These are phyloP conservation scores for Leptographium wingfieldii DNA, from an alignment of 2,329 filamentous ascomycete genomes.

Conservation along the genomic window DNA sequence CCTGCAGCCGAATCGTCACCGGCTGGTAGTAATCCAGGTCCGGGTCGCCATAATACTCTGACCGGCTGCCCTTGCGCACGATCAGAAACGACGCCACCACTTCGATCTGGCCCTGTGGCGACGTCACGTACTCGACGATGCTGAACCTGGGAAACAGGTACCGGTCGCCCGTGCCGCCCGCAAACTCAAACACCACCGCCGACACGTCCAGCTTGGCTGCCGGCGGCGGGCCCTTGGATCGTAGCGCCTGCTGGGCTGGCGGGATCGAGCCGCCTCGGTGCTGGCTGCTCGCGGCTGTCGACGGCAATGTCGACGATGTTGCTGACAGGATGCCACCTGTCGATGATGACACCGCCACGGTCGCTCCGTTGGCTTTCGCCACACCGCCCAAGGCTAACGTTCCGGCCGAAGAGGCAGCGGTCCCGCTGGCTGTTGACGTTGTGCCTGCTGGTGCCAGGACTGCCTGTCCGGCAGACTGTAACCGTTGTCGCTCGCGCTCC, in stretches of 20 bases:
- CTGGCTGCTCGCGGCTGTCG: conserved; percentile 15
- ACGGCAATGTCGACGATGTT: conserved; percentile 12
- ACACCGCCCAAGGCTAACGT: background rate
- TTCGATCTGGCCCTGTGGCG: conserved; percentile 36
- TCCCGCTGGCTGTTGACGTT: background rate
- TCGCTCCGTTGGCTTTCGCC: background rate
- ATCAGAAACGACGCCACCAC: conserved; percentile 67
- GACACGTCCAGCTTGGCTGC: conserved; percentile 46
- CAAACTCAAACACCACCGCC: conserved; percentile 58
- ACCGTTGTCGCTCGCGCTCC: conserved; percentile 4
- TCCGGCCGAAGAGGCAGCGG: background rate
- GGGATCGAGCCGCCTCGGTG: conserved; percentile 3
- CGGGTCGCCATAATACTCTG: conserved; percentile 51
- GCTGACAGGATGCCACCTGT: background rate
- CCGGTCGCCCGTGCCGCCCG: conserved; percentile 55
- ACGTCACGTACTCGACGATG: conserved; percentile 54
- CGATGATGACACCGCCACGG: background rate
- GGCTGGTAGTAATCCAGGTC: conserved; percentile 64
- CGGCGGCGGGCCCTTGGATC: conserved; percentile 46
- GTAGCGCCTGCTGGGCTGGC: conserved; percentile 38
- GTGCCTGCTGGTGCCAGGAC: background rate
- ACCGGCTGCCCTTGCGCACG: conserved; percentile 57
- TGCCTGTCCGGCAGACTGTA: conserved; percentile 12
- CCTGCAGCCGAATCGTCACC: conserved; percentile 45
- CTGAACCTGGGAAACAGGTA: conserved; percentile 70